Percentiles rank a stretch among this genome's conserved stretches.
These are phyloP conservation scores for Symbiodinium pilosum DNA, from an alignment of 73 alveolate genomes.

Conservation along the genomic window DNA sequence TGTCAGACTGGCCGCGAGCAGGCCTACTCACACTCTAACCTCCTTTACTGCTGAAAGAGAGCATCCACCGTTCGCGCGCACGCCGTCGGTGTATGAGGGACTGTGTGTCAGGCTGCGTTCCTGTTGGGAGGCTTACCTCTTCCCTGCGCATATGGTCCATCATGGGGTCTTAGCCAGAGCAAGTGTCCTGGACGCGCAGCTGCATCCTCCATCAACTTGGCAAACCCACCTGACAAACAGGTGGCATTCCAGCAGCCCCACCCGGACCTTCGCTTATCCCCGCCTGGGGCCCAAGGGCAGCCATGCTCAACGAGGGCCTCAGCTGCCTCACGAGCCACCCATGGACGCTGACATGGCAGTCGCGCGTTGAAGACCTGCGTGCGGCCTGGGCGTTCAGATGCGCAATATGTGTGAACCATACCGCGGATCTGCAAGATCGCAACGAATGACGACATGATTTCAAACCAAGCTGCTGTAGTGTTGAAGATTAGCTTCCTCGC, in stretches of 20 bases:
- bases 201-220: constrained; percentile 82
- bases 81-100: constrained; percentile 18
- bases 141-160: not conserved
- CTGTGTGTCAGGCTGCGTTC: constrained; percentile 10
- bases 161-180: not conserved
- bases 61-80: not conserved
- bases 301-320: not conserved
- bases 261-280: not conserved
- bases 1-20: no score
- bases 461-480: not conserved
- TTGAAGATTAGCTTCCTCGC: constrained; percentile 9
- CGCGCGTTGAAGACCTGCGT: constrained; percentile 77
- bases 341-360: constrained; percentile 81
- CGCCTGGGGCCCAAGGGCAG: constrained; percentile 60
- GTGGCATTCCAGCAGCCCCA: no score
- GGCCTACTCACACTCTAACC: no score
- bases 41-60: not conserved
- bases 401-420: no score
- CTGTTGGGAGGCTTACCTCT: not conserved
- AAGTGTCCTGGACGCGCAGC: constrained; percentile 58
- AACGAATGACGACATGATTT: no score
- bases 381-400: no score
- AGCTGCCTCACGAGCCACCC: constrained; percentile 88
- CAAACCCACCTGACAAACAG: constrained; percentile 5
- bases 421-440: no score